Evolutionary conservation across 148 eudicot species (phyloP).

Genomic region (Rhododendron mucronatum): DNA sequence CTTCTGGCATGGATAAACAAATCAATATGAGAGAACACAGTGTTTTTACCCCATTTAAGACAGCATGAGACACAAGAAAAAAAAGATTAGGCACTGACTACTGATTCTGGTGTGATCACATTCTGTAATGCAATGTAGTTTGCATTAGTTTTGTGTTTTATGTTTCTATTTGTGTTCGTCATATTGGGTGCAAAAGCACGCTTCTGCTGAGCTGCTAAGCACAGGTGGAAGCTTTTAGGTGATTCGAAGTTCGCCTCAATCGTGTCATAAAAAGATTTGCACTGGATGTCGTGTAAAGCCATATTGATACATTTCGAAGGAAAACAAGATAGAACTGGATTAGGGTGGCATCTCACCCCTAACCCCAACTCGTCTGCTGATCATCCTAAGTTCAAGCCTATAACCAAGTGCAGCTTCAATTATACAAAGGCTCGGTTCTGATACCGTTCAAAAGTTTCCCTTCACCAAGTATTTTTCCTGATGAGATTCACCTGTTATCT

Average conservation of each 20-base stretch:
- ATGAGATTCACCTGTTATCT: background rate
- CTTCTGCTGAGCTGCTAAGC: background rate
- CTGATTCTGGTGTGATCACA: background rate
- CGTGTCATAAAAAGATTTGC: background rate
- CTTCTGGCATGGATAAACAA: background rate
- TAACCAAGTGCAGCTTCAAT: background rate
- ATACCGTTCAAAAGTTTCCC: background rate
- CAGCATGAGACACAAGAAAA: background rate
- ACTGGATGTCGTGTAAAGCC: background rate
- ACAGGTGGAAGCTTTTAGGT: background rate
- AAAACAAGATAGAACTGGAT: background rate
- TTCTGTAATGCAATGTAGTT: background rate
- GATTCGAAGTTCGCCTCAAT: background rate
- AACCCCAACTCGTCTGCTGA: background rate
- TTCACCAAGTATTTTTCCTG: background rate
- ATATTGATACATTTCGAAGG: background rate
- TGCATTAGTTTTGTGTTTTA: background rate
- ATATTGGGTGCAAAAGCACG: background rate
- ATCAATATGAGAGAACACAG: background rate
- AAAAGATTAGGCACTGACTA: background rate
- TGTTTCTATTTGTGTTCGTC: background rate
- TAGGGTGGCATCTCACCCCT: background rate
- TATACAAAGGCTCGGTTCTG: background rate
- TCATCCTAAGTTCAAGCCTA: background rate
- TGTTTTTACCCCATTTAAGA: background rate